A percentile compares a stretch with the other conserved stretches of the same genome.
Conservation (phyloP, 1,284 basidiomycete species). For the Athelia psychrophila region DNA sequence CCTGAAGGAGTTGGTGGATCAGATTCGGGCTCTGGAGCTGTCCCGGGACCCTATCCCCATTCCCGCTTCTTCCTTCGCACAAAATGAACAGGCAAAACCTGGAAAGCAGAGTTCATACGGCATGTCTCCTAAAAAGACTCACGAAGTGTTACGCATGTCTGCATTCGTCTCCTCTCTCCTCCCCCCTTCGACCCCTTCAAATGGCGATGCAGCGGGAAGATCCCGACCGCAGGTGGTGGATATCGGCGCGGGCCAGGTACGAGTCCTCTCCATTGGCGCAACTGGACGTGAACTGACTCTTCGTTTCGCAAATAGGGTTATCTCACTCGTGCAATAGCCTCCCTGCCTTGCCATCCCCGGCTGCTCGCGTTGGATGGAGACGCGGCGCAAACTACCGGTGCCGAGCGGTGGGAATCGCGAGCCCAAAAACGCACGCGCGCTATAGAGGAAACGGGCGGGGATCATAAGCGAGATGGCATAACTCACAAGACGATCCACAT, state of each 20-base stretch:
- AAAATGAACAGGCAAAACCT: too few species aligned
- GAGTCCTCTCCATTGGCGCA: conserved; percentile 11
- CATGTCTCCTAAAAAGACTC: conserved; percentile 54
- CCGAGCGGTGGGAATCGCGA: conserved; percentile 28
- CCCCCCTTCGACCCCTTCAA: conserved; percentile 11
- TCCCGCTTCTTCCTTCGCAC: too few species aligned
- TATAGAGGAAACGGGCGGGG: not conserved
- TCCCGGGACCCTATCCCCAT: too few species aligned
- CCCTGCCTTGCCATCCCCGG: conserved; percentile 12
- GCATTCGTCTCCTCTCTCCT: conserved; percentile 31
- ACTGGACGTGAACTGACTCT: conserved; percentile 3
- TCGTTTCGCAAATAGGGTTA: conserved; percentile 35
- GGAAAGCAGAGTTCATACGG: conserved; percentile 17
- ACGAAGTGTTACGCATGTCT: conserved; percentile 48
- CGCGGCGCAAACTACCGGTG: conserved; percentile 41
- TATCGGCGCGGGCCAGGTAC: conserved; percentile 52
- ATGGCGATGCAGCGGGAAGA: conserved; percentile 3
- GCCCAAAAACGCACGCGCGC: not conserved
- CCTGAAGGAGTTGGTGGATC: too few species aligned
- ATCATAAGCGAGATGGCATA: conserved; percentile 22
- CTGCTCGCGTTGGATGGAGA: conserved; percentile 52
- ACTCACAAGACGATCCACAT: conserved; percentile 51
- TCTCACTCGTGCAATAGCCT: conserved; percentile 37
- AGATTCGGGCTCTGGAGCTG: too few species aligned
- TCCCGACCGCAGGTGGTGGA: conserved; percentile 39